Percentiles rank a stretch among this genome's conserved stretches.
These are phyloP conservation scores for Fennellomyces sp. DNA, from an alignment of 371 early-diverging fungal genomes.

Conservation along the genomic window DNA sequence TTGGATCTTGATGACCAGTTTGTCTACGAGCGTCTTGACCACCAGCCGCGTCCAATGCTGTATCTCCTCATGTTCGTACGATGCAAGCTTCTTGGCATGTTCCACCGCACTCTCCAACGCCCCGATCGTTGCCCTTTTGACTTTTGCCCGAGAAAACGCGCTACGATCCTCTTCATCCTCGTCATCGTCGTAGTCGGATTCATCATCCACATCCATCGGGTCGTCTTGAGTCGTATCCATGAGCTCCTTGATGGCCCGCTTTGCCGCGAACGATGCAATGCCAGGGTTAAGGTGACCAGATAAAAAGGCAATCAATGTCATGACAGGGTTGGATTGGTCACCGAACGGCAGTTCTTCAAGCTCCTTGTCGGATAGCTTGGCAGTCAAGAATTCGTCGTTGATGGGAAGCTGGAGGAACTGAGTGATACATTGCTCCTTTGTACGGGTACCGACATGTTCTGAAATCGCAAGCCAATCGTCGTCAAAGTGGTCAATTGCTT, in stretches of 20 bases:
- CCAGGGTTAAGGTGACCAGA: constrained; percentile 49
- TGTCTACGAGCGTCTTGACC: constrained; percentile 82
- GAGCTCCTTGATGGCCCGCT: constrained; percentile 37
- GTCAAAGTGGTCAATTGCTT: constrained; percentile 94
- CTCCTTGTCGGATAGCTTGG: constrained; percentile 26
- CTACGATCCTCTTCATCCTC: constrained; percentile 13
- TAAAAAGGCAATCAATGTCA: constrained; percentile 48
- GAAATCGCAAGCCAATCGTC: constrained; percentile 97
- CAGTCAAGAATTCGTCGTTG: constrained; percentile 52
- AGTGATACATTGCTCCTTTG: constrained; percentile 94
- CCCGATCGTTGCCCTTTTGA: constrained; percentile 54
- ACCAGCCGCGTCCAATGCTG: constrained; percentile 78
- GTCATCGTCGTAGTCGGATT: neutral
- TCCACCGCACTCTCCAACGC: constrained; percentile 67
- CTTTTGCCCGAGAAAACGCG: constrained; percentile 34
- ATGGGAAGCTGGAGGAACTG: constrained; percentile 96
- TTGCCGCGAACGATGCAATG: constrained; percentile 51
- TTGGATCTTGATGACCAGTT: constrained; percentile 85
- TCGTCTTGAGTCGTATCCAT: constrained; percentile 8
- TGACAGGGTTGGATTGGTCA: constrained; percentile 41
- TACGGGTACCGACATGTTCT: constrained; percentile 91
- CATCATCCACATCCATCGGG: constrained; percentile 27
- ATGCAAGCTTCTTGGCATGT: constrained; percentile 63
- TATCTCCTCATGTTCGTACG: constrained; percentile 83
- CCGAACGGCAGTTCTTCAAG: constrained; percentile 43